Conservation (phyloP, 2,329 filamentous ascomycete species). For the Penicillium sp. region DNA sequence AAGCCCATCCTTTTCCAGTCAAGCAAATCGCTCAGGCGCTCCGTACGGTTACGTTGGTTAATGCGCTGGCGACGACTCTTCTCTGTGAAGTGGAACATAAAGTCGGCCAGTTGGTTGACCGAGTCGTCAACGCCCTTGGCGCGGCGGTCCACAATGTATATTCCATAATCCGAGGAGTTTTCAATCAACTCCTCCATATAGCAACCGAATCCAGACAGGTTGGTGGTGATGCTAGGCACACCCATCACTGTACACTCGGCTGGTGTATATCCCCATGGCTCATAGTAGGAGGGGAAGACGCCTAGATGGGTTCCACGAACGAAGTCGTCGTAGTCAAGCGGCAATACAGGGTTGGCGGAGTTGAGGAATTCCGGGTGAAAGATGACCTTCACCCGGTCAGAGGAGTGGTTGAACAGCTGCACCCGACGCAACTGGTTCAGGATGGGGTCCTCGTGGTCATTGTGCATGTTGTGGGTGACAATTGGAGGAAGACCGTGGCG, state of each 20-base stretch:
- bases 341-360: slow-evolving; percentile 86
- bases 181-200: slow-evolving; percentile 99
- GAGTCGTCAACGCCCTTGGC: slow-evolving; percentile 95
- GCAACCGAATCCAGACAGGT: slow-evolving; percentile 93
- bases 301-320: slow-evolving; percentile 93
- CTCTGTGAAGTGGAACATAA: slow-evolving; percentile 86
- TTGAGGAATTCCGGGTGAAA: slow-evolving; percentile 98
- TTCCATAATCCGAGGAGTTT: slow-evolving; percentile 94
- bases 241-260: slow-evolving; percentile 99
- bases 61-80: slow-evolving; percentile 96
- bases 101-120: slow-evolving; percentile 83
- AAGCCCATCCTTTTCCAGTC: slow-evolving; percentile 99
- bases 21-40: slow-evolving; percentile 83
- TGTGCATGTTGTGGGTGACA: slow-evolving; percentile 97
- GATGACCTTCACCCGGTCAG: slow-evolving; percentile 90
- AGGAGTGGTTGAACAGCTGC: slow-evolving; percentile 91
- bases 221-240: slow-evolving; percentile 94
- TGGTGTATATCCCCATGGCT: slow-evolving; percentile 97
- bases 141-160: slow-evolving; percentile 95
- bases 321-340: slow-evolving; percentile 96
- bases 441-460: slow-evolving; percentile 85
- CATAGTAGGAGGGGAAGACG: slow-evolving; percentile 95
- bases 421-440: slow-evolving; percentile 92
- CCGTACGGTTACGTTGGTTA: slow-evolving; percentile 95
- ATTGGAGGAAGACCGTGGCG: slow-evolving; percentile 80